A percentile compares a stretch with the other conserved stretches of the same genome.
Conservation (phyloP, 208 protist genomes). For the Wallacemonas sp. region DNA sequence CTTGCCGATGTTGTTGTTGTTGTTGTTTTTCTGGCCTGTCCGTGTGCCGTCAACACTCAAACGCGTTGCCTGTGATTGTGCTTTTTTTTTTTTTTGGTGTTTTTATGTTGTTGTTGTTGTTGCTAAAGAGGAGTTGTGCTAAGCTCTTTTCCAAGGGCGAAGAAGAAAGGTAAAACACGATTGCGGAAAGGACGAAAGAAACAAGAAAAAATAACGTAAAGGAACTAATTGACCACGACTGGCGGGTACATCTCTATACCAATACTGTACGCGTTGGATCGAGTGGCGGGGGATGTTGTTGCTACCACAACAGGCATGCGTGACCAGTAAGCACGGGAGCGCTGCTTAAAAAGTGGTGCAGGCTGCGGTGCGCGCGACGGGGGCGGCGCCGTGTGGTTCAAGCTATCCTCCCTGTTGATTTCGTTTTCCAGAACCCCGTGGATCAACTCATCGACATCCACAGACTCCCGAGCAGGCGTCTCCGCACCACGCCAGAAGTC, state of each 20-base stretch:
- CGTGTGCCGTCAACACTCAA: too few relatives aligned
- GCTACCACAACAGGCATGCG: constrained; percentile 53
- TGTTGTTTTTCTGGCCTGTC: too few relatives aligned
- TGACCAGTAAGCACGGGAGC: constrained; percentile 44
- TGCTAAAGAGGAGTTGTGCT: neutral
- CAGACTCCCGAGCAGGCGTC: neutral
- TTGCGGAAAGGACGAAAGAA: constrained; percentile 6
- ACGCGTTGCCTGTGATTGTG: too few relatives aligned
- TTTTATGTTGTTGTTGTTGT: neutral
- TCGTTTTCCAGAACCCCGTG: neutral
- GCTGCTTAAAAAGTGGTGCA: constrained; percentile 50
- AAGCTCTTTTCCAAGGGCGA: constrained; percentile 12
- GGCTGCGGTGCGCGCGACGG: neutral
- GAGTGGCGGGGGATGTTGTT: constrained; percentile 50
- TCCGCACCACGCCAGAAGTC: constrained; percentile 6
- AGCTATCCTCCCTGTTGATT: constrained; percentile 15
- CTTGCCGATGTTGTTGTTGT: neutral
- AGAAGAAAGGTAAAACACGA: constrained; percentile 3
- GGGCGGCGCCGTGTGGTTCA: neutral
- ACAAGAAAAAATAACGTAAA: neutral
- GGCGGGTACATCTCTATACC: constrained; percentile 69
- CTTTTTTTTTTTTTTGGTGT: neutral
- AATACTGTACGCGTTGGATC: constrained; percentile 50
- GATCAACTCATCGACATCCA: neutral
- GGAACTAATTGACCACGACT: constrained; percentile 1